Conservation (phyloP, 495 filamentous ascomycete genomes). For the Polyplosphaeria fusca region DNA sequence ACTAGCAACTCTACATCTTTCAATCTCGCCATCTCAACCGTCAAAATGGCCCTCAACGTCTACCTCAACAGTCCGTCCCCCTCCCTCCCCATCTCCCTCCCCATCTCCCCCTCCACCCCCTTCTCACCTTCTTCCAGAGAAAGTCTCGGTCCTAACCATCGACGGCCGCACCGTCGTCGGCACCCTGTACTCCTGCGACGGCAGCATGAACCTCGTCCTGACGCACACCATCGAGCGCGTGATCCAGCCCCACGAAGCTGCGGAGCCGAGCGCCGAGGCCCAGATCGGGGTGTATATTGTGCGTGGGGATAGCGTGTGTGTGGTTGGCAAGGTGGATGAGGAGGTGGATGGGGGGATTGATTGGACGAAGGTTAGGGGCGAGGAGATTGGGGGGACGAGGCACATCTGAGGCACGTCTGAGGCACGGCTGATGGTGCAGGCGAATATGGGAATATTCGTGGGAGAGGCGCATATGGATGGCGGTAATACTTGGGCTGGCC, state of each 20-base stretch:
- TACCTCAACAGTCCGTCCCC: constrained; percentile 62
- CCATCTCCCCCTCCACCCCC: constrained; percentile 8
- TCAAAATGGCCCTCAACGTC: constrained; percentile 66
- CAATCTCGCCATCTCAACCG: no score
- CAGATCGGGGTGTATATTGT: constrained; percentile 87
- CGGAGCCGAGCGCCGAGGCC: constrained; percentile 74
- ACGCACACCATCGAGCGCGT: constrained; percentile 81
- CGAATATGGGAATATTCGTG: no score
- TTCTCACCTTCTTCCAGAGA: constrained; percentile 55
- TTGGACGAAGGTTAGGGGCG: constrained; percentile 84
- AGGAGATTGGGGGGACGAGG: constrained; percentile 78
- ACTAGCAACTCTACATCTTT: no score
- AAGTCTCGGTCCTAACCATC: constrained; percentile 84
- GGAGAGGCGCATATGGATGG: no score
- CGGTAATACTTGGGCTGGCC: no score
- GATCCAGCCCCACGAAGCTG: constrained; percentile 77
- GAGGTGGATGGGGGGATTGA: constrained; percentile 81
- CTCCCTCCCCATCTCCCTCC: constrained; percentile 6
- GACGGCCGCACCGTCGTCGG: constrained; percentile 89
- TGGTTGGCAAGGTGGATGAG: constrained; percentile 87
- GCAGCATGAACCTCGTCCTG: constrained; percentile 89
- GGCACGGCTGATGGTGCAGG: no score
- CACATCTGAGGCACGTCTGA: constrained; percentile 52
- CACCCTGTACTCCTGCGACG: constrained; percentile 79
- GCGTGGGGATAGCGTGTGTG: constrained; percentile 90